Base-by-base conservation (phyloP, 1,284 basidiomycete species). In the Trichosporon sp. region DNA sequence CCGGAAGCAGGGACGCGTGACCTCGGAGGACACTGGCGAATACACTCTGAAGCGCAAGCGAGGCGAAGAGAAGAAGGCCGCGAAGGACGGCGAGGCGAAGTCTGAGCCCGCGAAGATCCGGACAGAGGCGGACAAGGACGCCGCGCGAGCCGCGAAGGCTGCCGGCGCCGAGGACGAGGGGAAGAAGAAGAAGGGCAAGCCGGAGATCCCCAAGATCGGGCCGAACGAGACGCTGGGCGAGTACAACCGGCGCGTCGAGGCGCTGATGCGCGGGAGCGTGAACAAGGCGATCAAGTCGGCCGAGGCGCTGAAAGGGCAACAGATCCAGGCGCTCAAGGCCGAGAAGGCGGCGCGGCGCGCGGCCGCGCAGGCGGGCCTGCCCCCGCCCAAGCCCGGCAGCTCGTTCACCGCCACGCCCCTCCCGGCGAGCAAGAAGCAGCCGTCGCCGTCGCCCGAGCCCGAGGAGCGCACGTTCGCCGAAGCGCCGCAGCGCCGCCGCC, bases 211-310 rank as follows among this genome's bases (percentile, higher is more conserved):
- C 38, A 76, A 74, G 66, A 77, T 77, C 42, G 67, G 73, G 13
- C 70, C 65, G 25, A 44, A 73, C 70, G 72, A 73, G 72, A 70
- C 74, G 2, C 66, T 83, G 35, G 80, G 77, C 18, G 81, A 81
- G 47, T 83, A 78, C 67, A 83, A 83, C 72, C 76, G 81, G 9
- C 76, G 82, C 31, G 69, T 83, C 8, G 82, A 83, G 70, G 65
- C 75, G 2, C 63, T 77, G 2, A 65, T 83, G 31, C 73, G 82
- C 13, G 76, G 76, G 3, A 77, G 76, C 8, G 81, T 83, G 18
- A 74, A 69, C 23, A 68, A 75, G 60, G 81, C 82, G 13, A 83
- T 83, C 69, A 81, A 81, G 70, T 70, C 72, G 23, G 82, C 81
- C 0, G 77, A 74, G 47, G 68, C 72, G 27, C 68, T 72, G 51